These are phyloP conservation scores for Xylaria sp. DNA, from an alignment of 2,329 filamentous ascomycete genomes.

Conservation along the genomic window DNA sequence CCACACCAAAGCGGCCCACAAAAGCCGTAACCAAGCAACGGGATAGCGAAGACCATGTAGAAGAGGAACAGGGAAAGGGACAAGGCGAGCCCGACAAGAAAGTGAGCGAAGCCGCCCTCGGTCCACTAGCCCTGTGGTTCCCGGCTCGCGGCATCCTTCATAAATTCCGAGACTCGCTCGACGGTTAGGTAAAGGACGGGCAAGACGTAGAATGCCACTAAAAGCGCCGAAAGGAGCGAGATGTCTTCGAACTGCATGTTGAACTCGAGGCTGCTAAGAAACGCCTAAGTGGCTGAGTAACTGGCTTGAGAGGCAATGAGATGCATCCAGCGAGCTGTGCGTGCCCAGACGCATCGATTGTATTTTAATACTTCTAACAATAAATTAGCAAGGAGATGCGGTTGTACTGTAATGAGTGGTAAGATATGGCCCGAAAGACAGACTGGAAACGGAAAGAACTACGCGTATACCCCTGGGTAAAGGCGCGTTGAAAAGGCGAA, in stretches of 20 bases:
- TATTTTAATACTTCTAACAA: too few species aligned
- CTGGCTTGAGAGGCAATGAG: not conserved
- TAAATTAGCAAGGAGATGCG: too few species aligned
- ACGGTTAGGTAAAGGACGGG: not conserved
- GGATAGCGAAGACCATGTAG: not conserved
- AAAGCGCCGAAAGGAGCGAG: not conserved
- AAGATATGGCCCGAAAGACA: too few species aligned
- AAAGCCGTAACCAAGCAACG: conserved; percentile 37
- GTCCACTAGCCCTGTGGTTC: not conserved
- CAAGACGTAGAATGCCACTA: not conserved
- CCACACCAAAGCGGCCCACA: too few species aligned
- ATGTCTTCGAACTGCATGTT: not conserved
- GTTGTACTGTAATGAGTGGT: too few species aligned
- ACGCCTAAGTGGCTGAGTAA: not conserved
- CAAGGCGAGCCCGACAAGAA: not conserved
- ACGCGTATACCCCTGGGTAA: too few species aligned
- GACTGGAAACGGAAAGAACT: too few species aligned
- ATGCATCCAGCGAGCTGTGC: too few species aligned
- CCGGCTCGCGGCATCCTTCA: not conserved
- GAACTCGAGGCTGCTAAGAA: too few species aligned
- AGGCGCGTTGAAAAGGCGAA: too few species aligned
- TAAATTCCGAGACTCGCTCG: not conserved
- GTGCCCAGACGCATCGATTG: too few species aligned
- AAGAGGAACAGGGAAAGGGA: not conserved
- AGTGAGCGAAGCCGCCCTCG: not conserved